These are phyloP conservation scores for Cryptococcus maquisensis DNA, from an alignment of 1,284 basidiomycete genomes.

Conservation along the genomic window DNA sequence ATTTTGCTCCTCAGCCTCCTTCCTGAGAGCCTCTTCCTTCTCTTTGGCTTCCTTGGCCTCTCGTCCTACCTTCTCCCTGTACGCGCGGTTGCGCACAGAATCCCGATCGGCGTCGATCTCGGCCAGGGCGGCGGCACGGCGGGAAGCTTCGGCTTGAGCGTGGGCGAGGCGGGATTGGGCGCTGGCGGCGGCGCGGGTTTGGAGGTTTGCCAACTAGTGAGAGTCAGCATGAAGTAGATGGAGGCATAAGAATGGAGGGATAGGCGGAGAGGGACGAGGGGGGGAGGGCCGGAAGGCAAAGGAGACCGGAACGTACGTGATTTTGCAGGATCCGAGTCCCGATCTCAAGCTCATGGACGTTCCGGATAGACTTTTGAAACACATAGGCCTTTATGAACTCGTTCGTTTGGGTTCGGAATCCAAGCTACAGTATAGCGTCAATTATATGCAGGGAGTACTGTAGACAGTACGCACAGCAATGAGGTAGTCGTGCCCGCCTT, in stretches of 20 bases:
- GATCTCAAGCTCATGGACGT: slow-evolving; percentile 34
- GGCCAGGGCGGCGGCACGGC: slow-evolving; percentile 29
- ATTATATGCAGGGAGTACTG: neutral
- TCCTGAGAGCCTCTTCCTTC: slow-evolving; percentile 3
- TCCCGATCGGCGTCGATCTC: slow-evolving; percentile 43
- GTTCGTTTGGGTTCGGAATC: slow-evolving; percentile 36
- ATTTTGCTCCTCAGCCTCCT: slow-evolving; percentile 9
- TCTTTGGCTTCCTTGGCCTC: slow-evolving; percentile 10
- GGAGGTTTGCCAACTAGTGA: slow-evolving; percentile 17
- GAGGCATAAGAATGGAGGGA: neutral
- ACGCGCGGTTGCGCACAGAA: slow-evolving; percentile 28
- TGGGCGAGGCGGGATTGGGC: slow-evolving; percentile 11
- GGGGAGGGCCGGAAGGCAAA: too few species aligned
- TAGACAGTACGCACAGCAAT: slow-evolving; percentile 33
- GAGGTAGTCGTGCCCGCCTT: slow-evolving; percentile 43
- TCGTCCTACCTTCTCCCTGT: slow-evolving; percentile 28
- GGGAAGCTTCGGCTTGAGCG: slow-evolving; percentile 31
- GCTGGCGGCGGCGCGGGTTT: slow-evolving; percentile 13
- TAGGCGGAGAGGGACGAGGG: neutral
- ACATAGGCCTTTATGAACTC: slow-evolving; percentile 33
- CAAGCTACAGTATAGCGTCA: slow-evolving; percentile 28
- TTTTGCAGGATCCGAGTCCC: slow-evolving; percentile 31
- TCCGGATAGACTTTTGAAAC: slow-evolving; percentile 26
- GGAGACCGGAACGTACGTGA: slow-evolving; percentile 22
- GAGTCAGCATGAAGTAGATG: neutral